Conservation (phyloP, 305 asterid genomes). For the Fraxinus platypoda region DNA sequence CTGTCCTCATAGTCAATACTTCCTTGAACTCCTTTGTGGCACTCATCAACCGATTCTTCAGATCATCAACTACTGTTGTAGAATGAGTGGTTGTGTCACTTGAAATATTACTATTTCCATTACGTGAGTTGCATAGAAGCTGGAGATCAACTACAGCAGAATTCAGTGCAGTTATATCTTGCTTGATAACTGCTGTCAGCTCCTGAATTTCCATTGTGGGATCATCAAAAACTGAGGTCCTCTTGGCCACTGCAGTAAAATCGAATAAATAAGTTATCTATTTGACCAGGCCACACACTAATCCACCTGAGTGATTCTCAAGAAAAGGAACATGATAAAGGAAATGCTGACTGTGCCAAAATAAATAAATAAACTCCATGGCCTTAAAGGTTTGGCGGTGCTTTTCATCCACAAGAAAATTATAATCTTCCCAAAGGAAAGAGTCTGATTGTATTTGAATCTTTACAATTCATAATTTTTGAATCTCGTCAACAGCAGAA, state of each 20-base stretch:
- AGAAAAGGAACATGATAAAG: background rate
- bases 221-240: slow-evolving; percentile 81
- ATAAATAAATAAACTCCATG: background rate
- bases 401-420: background rate
- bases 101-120: slow-evolving; percentile 50
- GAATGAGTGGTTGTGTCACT: slow-evolving; percentile 80
- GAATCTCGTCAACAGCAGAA: background rate
- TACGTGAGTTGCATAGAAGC: slow-evolving; percentile 55
- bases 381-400: background rate
- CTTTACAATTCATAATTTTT: background rate
- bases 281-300: background rate
- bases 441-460: background rate
- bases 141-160: slow-evolving; percentile 88
- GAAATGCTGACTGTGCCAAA: background rate
- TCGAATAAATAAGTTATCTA: slow-evolving; percentile 7
- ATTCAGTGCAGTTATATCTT: slow-evolving; percentile 86
- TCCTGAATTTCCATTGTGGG: slow-evolving; percentile 91
- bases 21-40: slow-evolving; percentile 93
- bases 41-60: slow-evolving; percentile 87
- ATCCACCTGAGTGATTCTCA: background rate
- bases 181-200: slow-evolving; percentile 81
- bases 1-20: slow-evolving; percentile 85
- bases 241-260: slow-evolving; percentile 75
- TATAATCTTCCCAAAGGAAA: background rate
- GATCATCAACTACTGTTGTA: slow-evolving; percentile 79